phyloP scores from a whole-genome alignment of 148 eudicot species.

The Silene uniflora region DNA sequence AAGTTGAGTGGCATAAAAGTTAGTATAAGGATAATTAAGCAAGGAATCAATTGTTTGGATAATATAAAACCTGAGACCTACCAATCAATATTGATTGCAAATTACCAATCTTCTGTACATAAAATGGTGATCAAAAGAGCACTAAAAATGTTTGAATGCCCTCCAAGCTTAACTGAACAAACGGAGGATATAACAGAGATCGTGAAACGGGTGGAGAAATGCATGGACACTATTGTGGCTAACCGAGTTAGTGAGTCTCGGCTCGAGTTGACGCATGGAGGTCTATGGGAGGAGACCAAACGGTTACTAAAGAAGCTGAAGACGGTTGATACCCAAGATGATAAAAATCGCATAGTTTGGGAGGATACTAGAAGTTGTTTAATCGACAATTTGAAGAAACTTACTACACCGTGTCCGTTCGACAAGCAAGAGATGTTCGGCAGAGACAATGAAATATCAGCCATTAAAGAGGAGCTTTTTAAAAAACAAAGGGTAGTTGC shows the following conservation, averaged over 20 bases:
- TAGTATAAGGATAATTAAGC: too few relatives aligned
- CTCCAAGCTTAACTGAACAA: not conserved
- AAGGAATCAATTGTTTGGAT: too few relatives aligned
- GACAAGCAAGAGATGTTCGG: not conserved
- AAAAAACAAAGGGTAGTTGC: too few relatives aligned
- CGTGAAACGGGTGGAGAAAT: not conserved
- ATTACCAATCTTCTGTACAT: not conserved
- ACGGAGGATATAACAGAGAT: not conserved
- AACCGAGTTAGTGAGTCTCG: not conserved
- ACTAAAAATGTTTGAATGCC: not conserved
- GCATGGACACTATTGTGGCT: not conserved
- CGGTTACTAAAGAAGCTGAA: too few relatives aligned
- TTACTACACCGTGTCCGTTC: not conserved
- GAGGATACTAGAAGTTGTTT: not conserved
- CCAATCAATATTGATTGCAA: too few relatives aligned
- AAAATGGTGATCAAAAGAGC: not conserved
- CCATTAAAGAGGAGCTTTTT: not conserved
- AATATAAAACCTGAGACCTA: too few relatives aligned
- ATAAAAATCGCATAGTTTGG: not conserved
- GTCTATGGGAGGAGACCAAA: not conserved
- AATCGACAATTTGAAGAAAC: not conserved
- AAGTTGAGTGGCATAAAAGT: slow-evolving; percentile 1
- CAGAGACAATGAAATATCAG: not conserved
- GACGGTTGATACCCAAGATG: too few relatives aligned
- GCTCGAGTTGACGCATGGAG: not conserved